Base-by-base conservation (phyloP, 768 basidiomycete species). In the Mycena venus region DNA sequence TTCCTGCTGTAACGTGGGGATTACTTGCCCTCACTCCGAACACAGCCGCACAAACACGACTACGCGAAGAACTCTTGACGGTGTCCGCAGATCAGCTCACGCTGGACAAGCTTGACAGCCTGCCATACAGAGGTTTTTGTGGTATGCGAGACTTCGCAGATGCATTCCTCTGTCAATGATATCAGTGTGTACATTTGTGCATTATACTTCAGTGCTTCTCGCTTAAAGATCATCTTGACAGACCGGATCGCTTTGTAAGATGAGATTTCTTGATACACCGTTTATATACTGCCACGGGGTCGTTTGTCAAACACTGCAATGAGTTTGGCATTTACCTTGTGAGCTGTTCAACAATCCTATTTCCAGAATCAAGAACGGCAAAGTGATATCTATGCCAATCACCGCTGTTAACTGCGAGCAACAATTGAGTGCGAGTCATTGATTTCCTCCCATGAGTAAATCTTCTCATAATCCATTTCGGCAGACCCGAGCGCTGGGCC, bases 401-500 rank as follows among this genome's bases (percentile, higher is more conserved):
- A 4, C 81, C 11, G 77, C 78, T 1, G 44, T 89, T 25, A 86
- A 90, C 76, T 80, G 82, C 9, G 82, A 84, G 87, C 89, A 69
- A 86, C 86, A 0, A 38, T 73, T 21, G 84, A 86, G 31, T 90
- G 88, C 83, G 84, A 71, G 87, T 86, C 31, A 59, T 82, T 62
- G n/a, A n/a, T n/a, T n/a, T n/a, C n/a, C n/a, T n/a, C n/a, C n/a
- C n/a, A n/a, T 25, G 14, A n/a, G n/a, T n/a, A n/a, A n/a, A n/a
- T n/a, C n/a, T n/a, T n/a, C n/a, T n/a, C n/a, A n/a, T n/a, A n/a
- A n/a, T n/a, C n/a, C n/a, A n/a, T n/a, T n/a, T n/a, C n/a, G n/a
- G n/a, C 74, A 88, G 87, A 40, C 88, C 88, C 0, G 88, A 89
- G 65, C 83, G 88, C 0, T 89, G 88, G 88, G 68, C 74, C 3